Conservation (phyloP, 306 rosid genomes). For the Geum urbanum region DNA sequence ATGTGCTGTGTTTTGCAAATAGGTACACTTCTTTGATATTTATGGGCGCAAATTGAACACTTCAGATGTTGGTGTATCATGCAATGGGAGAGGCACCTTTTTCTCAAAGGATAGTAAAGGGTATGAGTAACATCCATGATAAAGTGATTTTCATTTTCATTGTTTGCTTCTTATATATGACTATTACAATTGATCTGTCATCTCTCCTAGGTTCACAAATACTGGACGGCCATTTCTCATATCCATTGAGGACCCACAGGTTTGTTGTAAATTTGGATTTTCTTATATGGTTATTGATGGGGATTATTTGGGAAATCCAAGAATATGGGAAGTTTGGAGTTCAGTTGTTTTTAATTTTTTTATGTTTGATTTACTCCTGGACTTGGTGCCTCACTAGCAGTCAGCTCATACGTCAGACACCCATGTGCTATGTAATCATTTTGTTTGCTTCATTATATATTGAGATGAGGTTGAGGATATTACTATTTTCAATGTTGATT, state of each 20-base stretch:
- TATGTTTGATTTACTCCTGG: not conserved
- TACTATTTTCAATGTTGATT: not conserved
- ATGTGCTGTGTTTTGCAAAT: slow-evolving; percentile 16
- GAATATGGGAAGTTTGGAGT: not conserved
- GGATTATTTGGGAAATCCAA: not conserved
- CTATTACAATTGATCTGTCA: slow-evolving; percentile 12
- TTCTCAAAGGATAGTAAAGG: slow-evolving; percentile 68
- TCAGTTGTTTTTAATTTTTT: not conserved
- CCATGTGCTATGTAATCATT: not conserved
- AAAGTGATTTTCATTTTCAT: slow-evolving; percentile 1
- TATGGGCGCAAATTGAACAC: slow-evolving; percentile 93
- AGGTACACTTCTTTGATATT: slow-evolving; percentile 87
- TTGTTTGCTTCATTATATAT: not conserved
- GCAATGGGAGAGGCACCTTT: slow-evolving; percentile 70
- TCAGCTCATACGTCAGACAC: not conserved
- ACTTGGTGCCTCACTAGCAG: not conserved
- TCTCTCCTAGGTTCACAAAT: slow-evolving; percentile 47
- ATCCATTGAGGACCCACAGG: slow-evolving; percentile 99
- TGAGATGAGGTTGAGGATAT: not conserved
- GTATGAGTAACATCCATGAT: slow-evolving; percentile 33
- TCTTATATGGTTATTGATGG: not conserved
- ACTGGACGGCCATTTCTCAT: slow-evolving; percentile 58
- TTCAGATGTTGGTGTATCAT: slow-evolving; percentile 88
- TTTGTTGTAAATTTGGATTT: slow-evolving; percentile 23
- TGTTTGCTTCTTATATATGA: not conserved